phyloP scores from a whole-genome alignment of 2,329 filamentous ascomycete genomes.

The Ceratocystis variospora region DNA sequence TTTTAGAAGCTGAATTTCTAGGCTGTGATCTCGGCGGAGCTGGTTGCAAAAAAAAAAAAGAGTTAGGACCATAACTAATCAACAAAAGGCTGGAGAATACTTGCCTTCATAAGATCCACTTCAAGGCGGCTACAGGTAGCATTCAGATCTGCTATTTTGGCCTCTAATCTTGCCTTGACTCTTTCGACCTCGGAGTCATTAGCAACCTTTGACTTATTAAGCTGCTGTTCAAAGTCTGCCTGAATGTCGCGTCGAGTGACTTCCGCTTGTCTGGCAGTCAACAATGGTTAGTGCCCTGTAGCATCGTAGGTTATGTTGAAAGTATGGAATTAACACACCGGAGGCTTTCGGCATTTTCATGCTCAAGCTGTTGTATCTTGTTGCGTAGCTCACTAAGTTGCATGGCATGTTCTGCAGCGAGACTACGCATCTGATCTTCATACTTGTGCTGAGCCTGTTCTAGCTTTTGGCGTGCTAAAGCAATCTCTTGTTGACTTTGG shows the following conservation, averaged over 20 bases:
- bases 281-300: not conserved
- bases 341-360: slow-evolving; percentile 11
- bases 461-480: slow-evolving; percentile 12
- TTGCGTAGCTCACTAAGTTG: slow-evolving; percentile 20
- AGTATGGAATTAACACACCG: slow-evolving; percentile 12
- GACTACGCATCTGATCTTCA: slow-evolving; percentile 10
- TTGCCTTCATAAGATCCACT: slow-evolving; percentile 47
- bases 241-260: slow-evolving; percentile 20
- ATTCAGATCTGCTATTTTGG: slow-evolving; percentile 49
- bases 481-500: slow-evolving; percentile 21
- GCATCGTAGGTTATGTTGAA: not conserved
- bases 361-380: slow-evolving; percentile 22
- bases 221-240: slow-evolving; percentile 28
- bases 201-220: slow-evolving; percentile 35
- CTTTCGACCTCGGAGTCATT: slow-evolving; percentile 38
- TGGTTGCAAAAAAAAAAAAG: slow-evolving; percentile 25
- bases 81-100: slow-evolving; percentile 7
- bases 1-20: slow-evolving; percentile 45
- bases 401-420: not conserved
- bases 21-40: slow-evolving; percentile 45
- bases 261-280: slow-evolving; percentile 1
- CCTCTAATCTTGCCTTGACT: slow-evolving; percentile 37
- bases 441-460: slow-evolving; percentile 9
- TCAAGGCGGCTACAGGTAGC: slow-evolving; percentile 48
- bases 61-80: slow-evolving; percentile 10